Evolutionary conservation across 139 green algal species (phyloP), one percentile per base, ranked within the genome.

Genomic region (Coccomyxa sp.): DNA sequence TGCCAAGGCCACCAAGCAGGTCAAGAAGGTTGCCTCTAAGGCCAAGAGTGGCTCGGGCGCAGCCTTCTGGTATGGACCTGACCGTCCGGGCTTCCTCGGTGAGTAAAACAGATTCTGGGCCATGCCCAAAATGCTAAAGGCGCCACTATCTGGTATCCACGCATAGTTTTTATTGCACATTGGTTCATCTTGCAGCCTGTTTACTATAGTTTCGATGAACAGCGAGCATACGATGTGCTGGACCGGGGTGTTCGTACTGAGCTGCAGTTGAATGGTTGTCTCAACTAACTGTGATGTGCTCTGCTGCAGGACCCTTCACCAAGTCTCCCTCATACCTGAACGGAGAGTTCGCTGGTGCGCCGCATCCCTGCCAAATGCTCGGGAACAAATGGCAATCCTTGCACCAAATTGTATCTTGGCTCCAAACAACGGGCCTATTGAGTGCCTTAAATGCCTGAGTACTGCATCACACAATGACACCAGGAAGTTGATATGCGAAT

Each of bases 11-110:
- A 27, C 32, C 30, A 88, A 88, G 66, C 58, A 79, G 13, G 51
- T 76, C 68, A 88, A 88, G 79, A 88, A 88, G 85, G 76, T 83
- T 11, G 38, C 58, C 18, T 81, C 60, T 57, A 74, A 76, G 28
- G 38, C 59, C 15, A 14, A 57, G 58, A 51, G 21, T 51, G 76
- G 17, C 23, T 81, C 13, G 0, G 21, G 78, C 0, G 78, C 51
- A 77, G 76, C 75, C 57, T 23, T 59, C 51, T 92, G 86, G 85
- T 97, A 96, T 82, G 95, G 95, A 87, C 94, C 95, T 67, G 89
- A 97, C 88, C 90, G 95, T 84, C 91, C 92, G 71, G 95, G 95
- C 88, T 98, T 93, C 89, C 92, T 98, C 82, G 95, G 92, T 91
- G 76, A 84, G 88, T 82, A 21, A 16, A 38, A 59, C 30, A 28